Evolutionary conservation across 306 rosid genomes (phyloP), one percentile per base, ranked within the genome.

Genomic region (Pterocarpus macrocarpus): DNA sequence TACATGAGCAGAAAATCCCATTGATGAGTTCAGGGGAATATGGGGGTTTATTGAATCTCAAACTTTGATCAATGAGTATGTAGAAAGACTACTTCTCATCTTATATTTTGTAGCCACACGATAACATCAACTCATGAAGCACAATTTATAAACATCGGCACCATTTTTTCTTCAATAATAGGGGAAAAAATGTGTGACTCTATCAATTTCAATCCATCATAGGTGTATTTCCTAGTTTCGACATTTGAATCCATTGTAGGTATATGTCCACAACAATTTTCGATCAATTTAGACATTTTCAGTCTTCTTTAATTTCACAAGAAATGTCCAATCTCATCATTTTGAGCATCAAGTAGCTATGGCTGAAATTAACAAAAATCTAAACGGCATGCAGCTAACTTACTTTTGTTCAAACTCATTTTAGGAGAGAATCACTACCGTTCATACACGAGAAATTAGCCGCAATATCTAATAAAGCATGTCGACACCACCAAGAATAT

Each of bases 401-500:
- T 22, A 49, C 38, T 67, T 53, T 13, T 16, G 63, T 38, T 36
- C 36, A 28, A 59, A 70, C 9, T 28, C 36, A 36, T 17, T 15
- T 36, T 50, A 35, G 55, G 45, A 57, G 59, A 30, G 28, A 56
- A 57, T 14, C 45, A 47, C 16, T 11, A 64, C 53, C 55, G 59
- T 64, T 70, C 28, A 58, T 69, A 57, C 39, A 79, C 76, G 58
- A 79, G 69, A 32, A 78, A 41, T 4, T 58, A 44, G 16, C 73
- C 30, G 47, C 52, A 58, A 83, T 57, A 80, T 66, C 16, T 47
- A 30, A 65, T 52, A 84, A 79, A 53, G 53, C 52, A 61, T 35
- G 47, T 34, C 10, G 71, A 28, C 56, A 43, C 62, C 33, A 75
- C 34, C 5, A 50, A 64, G 43, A 69, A 11, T 8, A 9, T 1